A percentile compares a stretch with the other conserved stretches of the same genome.
Evolutionary conservation across 2,329 filamentous ascomycete genomes (phyloP).

Genomic region (Cylindrodendrum hubeiense): DNA sequence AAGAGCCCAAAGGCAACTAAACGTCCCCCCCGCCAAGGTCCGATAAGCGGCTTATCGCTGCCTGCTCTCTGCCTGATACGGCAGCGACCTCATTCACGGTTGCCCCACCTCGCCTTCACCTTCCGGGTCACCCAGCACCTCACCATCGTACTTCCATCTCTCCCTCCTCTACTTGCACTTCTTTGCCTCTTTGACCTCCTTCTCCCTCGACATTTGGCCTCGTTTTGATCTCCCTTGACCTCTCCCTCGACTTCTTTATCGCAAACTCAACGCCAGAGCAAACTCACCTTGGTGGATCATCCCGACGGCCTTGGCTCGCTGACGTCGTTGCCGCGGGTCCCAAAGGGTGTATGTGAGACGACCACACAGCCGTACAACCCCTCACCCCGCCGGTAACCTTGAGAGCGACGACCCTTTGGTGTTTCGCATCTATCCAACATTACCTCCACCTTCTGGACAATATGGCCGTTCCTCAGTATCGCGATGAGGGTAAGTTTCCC

Average conservation of each 20-base stretch:
- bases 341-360: slow-evolving; percentile 33
- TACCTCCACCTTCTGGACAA: neutral
- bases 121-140: slow-evolving; percentile 41
- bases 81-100: slow-evolving; percentile 40
- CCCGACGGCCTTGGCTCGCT: slow-evolving; percentile 26
- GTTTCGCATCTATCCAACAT: neutral
- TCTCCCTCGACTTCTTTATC: neutral
- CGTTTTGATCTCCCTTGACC: neutral
- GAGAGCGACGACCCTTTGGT: slow-evolving; percentile 3
- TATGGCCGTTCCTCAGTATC: slow-evolving; percentile 43
- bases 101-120: slow-evolving; percentile 49
- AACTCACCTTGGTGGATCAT: slow-evolving; percentile 9
- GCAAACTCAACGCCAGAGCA: neutral
- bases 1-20: slow-evolving; percentile 15
- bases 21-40: slow-evolving; percentile 35
- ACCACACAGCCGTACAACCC: slow-evolving; percentile 26
- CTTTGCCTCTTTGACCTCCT: slow-evolving; percentile 6
- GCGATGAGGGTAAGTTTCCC: slow-evolving; percentile 39
- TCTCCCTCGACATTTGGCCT: neutral
- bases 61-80: slow-evolving; percentile 48
- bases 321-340: slow-evolving; percentile 31
- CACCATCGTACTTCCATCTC: slow-evolving; percentile 22
- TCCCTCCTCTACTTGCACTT: slow-evolving; percentile 21
- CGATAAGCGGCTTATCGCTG: slow-evolving; percentile 49
- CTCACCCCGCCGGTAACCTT: slow-evolving; percentile 27